Percentiles rank a stretch among this genome's conserved stretches.
Conservation (phyloP, 495 filamentous ascomycete species). For the Penicillium cosmopolitanum region DNA sequence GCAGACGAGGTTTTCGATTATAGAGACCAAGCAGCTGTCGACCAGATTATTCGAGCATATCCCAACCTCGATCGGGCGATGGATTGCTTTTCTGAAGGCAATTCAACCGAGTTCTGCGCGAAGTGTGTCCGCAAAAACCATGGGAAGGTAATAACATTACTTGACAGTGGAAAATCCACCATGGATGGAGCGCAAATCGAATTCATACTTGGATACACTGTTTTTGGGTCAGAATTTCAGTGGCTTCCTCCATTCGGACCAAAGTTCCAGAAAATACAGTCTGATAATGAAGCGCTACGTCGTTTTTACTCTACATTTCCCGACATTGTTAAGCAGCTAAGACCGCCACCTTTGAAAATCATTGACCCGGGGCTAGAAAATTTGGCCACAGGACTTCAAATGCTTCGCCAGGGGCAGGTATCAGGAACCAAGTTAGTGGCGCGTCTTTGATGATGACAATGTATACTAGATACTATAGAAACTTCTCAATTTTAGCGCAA, state of each 20-base stretch:
- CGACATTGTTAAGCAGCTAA: conserved; percentile 8
- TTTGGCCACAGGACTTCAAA: conserved; percentile 16
- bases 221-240: conserved; percentile 21
- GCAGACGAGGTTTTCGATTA: conserved; percentile 43
- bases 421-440: conserved; percentile 22
- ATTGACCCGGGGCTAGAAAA: conserved; percentile 16
- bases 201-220: conserved; percentile 24
- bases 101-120: conserved; percentile 24
- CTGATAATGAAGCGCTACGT: conserved; percentile 19
- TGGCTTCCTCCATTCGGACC: conserved; percentile 27
- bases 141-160: conserved; percentile 25
- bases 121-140: conserved; percentile 12
- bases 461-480: not conserved
- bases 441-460: not conserved
- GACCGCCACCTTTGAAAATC: conserved; percentile 16
- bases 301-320: conserved; percentile 16
- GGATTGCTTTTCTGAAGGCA: conserved; percentile 31
- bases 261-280: conserved; percentile 15
- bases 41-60: conserved; percentile 17
- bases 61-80: conserved; percentile 22
- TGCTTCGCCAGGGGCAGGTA: conserved; percentile 21
- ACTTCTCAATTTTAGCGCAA: too few relatives aligned
- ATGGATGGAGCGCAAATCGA: conserved; percentile 15
- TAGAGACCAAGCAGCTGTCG: conserved; percentile 8
- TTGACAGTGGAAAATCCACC: conserved; percentile 16